Evolutionary conservation across 768 basidiomycete genomes (phyloP), one percentile per base, ranked within the genome.

Genomic region (Lactarius pseudohatsudake): DNA sequence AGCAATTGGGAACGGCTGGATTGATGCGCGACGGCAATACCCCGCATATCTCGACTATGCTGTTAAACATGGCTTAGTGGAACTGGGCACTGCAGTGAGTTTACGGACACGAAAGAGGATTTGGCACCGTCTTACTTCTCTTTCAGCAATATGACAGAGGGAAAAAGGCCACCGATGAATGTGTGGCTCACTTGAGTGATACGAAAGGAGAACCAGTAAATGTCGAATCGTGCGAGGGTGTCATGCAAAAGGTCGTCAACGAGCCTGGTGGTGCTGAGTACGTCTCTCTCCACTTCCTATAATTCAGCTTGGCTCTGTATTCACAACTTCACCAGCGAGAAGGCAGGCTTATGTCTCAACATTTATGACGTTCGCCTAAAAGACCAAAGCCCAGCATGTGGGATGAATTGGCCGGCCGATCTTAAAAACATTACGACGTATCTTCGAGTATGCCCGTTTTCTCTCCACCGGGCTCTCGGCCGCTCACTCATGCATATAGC

Each of bases 1-100:
- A 18, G 92, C 96, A 0, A 97, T 99, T 54, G 97, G 97, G 26
- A 99, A 99, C 76, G 96, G 96, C 6, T 99, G 97, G 97, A 96
- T 97, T 57, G 96, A 98, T 75, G 87, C 88, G 0, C 84, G 85
- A 50, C 81, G 82, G 64, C 97, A 99, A 78, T 99, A 98, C 75
- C 87, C 91, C 18, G 82, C 94, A 20, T 98, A 92, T 75, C 78
- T 94, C 50, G 94, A 96, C 70, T 98, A 89, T 73, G 88, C 88
- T 1, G 83, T 91, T 55, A 87, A 90, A 72, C 86, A 89, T 50
- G 90, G 91, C 2, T 76, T 98, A 38, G 76, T 98, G 59, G 89
- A 90, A 72, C 81, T 83, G 70, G 86, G 86, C 30, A 84, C 90
- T 2, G 81, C 86, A 47, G 93, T 93, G 72, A 40, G 83, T 63